Evolutionary conservation across 164 flowering plant species (phyloP), one percentile per base, ranked within the genome.

Genomic region (Vitis rupestris): DNA sequence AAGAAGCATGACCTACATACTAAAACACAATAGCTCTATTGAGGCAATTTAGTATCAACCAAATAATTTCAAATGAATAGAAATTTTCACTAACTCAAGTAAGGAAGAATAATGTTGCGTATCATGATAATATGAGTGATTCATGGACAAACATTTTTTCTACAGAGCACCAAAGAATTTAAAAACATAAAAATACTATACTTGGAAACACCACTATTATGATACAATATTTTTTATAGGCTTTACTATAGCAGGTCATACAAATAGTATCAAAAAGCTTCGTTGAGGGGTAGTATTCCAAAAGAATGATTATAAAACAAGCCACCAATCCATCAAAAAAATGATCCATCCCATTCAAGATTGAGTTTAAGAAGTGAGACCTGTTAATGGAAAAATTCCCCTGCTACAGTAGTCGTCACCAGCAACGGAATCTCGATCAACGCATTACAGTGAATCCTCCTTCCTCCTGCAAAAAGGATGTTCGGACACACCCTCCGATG

Each of bases 1-100:
- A 83, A 94, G 93, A 88, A 94, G 98, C 98, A 94, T 94, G 82
- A 94, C 94, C 97, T 94, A 97, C 88, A 85, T 79, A 69, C 97
- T 91, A 91, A 74, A 82, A 68, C 27, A 74, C 68, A 80, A 72
- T 70, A 75, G 75, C 49, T 60, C 17, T 60, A 68, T 72, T 65
- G 81, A 73, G 81, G 82, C 71, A 73, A 61, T 23, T 73, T 31
- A 55, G 67, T 9, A n/a, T 11, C 19, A 8, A 56, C 11, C 27
- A 29, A 50, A 30, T 50, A 10, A 23, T 31, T 29, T 50, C 8
- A 9, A 29, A n/a, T 17, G 9, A 27, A 58, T 19, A 58, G 9
- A 58, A 58, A 2, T 23, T 58, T 29, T 12, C 61, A 58, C 19
- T 55, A 55, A 15, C 16, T 15, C 4, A 55, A 12, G 3, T 10